phyloP scores from a whole-genome alignment of 495 filamentous ascomycete genomes.

The Lindgomyces ingoldianus region DNA sequence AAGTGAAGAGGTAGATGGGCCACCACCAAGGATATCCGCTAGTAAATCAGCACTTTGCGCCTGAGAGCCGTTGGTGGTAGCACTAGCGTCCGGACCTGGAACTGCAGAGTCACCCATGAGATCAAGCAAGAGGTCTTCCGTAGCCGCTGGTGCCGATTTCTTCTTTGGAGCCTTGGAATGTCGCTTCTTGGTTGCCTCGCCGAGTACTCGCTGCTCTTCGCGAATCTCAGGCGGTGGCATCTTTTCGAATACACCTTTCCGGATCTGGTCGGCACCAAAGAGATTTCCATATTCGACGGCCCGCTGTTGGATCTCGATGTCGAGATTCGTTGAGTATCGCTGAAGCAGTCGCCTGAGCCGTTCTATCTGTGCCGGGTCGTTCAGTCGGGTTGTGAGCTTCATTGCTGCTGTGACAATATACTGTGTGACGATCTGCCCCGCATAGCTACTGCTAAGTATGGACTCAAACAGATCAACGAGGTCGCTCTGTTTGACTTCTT shows the following conservation, averaged over 20 bases:
- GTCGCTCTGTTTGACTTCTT: constrained; percentile 86
- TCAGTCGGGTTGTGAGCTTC: constrained; percentile 89
- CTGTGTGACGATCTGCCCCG: constrained; percentile 82
- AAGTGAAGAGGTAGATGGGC: constrained; percentile 50
- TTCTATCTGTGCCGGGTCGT: constrained; percentile 79
- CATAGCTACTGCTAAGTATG: constrained; percentile 91
- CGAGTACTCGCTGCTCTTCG: constrained; percentile 85
- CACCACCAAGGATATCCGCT: constrained; percentile 76
- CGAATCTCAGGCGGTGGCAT: constrained; percentile 98
- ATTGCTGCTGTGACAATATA: constrained; percentile 94
- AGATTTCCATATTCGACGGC: constrained; percentile 93
- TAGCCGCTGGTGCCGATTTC: constrained; percentile 71
- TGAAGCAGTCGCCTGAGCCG: constrained; percentile 76
- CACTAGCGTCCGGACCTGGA: constrained; percentile 55
- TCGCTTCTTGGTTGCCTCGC: constrained; percentile 81
- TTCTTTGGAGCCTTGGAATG: constrained; percentile 71
- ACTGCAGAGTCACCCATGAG: constrained; percentile 90
- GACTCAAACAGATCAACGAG: constrained; percentile 86
- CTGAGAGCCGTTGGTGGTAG: constrained; percentile 61
- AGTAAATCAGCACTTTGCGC: constrained; percentile 82
- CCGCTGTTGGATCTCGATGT: constrained; percentile 93
- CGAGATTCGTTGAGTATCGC: constrained; percentile 75
- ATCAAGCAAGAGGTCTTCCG: constrained; percentile 89
- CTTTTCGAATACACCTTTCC: constrained; percentile 87
- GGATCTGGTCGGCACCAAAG: constrained; percentile 84